phyloP scores from a whole-genome alignment of 352 stramenopile genomes.

The Phytophthora palmivora region DNA sequence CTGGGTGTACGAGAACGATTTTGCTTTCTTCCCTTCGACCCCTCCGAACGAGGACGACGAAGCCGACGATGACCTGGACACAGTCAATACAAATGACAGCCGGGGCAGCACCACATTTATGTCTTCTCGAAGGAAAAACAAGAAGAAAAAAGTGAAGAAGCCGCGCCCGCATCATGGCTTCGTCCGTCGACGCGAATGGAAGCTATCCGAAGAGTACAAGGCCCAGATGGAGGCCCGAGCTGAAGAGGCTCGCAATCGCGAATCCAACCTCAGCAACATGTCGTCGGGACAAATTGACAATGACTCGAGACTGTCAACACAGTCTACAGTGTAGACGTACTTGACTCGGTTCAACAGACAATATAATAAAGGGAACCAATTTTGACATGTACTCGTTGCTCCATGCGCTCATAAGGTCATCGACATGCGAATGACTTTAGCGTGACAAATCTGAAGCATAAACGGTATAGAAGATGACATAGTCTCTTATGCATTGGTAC shows the following conservation, averaged over 20 bases:
- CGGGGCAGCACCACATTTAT: slow-evolving; percentile 37
- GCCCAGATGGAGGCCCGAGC: slow-evolving; percentile 39
- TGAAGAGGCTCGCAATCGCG: slow-evolving; percentile 2
- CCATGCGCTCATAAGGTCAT: too few relatives aligned
- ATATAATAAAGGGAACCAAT: slow-evolving; percentile 13
- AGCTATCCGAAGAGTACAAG: slow-evolving; percentile 69
- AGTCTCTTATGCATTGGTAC: slow-evolving; percentile 4
- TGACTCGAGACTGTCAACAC: slow-evolving; percentile 22
- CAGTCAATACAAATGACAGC: slow-evolving; percentile 14
- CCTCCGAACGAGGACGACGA: slow-evolving; percentile 39
- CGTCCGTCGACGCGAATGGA: slow-evolving; percentile 78
- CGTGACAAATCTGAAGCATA: background rate
- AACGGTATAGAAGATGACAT: background rate
- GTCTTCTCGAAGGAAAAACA: slow-evolving; percentile 38
- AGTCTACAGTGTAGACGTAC: background rate
- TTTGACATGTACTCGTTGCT: slow-evolving; percentile 23
- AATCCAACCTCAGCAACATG: slow-evolving; percentile 45
- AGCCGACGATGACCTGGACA: slow-evolving; percentile 33
- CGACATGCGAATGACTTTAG: too few relatives aligned
- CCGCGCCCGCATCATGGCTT: slow-evolving; percentile 65
- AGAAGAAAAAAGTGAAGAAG: slow-evolving; percentile 59
- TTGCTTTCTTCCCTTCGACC: slow-evolving; percentile 77
- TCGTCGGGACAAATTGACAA: slow-evolving; percentile 51
- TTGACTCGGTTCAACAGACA: slow-evolving; percentile 14
- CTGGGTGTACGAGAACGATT: slow-evolving; percentile 89